phyloP scores from a whole-genome alignment of 805 yeast genomes.

The Candida coleopterorum region DNA sequence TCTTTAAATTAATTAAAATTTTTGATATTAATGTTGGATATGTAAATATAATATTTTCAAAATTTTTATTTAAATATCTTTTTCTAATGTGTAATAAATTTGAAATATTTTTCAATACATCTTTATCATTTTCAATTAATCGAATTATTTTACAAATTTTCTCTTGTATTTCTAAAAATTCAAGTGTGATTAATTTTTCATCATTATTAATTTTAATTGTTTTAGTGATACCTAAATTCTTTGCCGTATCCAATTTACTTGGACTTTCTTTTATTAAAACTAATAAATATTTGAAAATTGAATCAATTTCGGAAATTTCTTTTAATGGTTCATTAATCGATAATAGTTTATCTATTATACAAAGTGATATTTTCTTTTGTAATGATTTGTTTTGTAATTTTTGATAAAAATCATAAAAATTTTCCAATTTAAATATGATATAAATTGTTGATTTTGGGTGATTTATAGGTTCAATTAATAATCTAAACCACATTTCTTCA shows the following conservation, averaged over 20 bases:
- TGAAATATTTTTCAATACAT: constrained; percentile 27
- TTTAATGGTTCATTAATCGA: constrained; percentile 25
- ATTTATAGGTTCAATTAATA: constrained; percentile 47
- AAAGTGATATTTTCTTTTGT: constrained; percentile 55
- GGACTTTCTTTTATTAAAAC: constrained; percentile 45
- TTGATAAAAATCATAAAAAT: constrained; percentile 49
- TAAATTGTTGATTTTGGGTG: constrained; percentile 37
- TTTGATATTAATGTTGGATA: constrained; percentile 71
- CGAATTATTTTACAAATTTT: constrained; percentile 67
- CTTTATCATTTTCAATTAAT: constrained; percentile 37
- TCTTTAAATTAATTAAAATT: constrained; percentile 56
- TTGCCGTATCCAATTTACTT: constrained; percentile 27
- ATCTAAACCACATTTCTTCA: constrained; percentile 39
- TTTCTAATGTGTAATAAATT: constrained; percentile 32
- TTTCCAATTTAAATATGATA: constrained; percentile 40
- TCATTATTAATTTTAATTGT: constrained; percentile 26
- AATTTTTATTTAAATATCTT: constrained; percentile 50
- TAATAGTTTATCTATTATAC: constrained; percentile 57
- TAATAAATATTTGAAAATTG: constrained; percentile 53
- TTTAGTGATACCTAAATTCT: constrained; percentile 35
- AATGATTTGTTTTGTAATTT: constrained; percentile 46
- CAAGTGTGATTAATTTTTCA: constrained; percentile 27
- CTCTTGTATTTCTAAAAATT: constrained; percentile 48
- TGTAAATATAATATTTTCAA: constrained; percentile 54
- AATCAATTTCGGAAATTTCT: constrained; percentile 48